Percentiles rank a stretch among this genome's conserved stretches.
phyloP scores from a whole-genome alignment of 345 rosid genomes.

The Sonneratia caseolaris region DNA sequence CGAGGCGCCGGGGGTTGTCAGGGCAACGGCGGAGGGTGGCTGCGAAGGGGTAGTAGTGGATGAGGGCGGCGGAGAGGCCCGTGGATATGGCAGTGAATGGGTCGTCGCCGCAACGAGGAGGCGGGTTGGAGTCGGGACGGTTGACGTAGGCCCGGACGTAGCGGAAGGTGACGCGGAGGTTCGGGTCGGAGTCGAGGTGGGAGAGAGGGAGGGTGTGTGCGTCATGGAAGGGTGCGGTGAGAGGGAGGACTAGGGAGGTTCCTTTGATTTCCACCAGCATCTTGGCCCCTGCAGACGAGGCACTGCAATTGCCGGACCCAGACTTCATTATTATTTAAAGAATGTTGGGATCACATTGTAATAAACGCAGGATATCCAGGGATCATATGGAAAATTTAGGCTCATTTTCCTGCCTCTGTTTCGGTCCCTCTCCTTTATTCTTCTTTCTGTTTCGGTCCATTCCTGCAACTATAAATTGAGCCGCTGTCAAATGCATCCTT shows the following conservation, averaged over 20 bases:
- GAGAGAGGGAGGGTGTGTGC: constrained; percentile 56
- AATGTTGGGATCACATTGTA: not conserved
- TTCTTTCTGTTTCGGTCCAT: not conserved
- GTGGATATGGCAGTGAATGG: constrained; percentile 29
- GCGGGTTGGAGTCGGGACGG: not conserved
- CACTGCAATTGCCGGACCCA: too few species aligned
- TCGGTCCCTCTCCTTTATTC: not conserved
- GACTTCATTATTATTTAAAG: not conserved
- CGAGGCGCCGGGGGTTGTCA: constrained; percentile 29
- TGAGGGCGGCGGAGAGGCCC: constrained; percentile 41
- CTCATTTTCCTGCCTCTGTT: not conserved
- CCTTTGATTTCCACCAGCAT: constrained; percentile 42
- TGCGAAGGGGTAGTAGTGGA: constrained; percentile 46
- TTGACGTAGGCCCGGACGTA: not conserved
- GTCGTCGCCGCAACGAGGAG: not conserved
- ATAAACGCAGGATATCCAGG: too few species aligned
- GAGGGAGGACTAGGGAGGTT: constrained; percentile 39
- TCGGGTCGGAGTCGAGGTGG: constrained; percentile 41
- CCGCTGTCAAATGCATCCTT: not conserved
- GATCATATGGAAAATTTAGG: not conserved
- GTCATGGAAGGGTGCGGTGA: constrained; percentile 31
- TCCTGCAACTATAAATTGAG: not conserved
- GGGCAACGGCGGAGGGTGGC: constrained; percentile 27
- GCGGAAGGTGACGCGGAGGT: constrained; percentile 23
- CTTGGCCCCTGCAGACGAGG: not conserved